phyloP scores from a whole-genome alignment of 1,284 basidiomycete species.

The Microbotryum lychnidis-dioicae region DNA sequence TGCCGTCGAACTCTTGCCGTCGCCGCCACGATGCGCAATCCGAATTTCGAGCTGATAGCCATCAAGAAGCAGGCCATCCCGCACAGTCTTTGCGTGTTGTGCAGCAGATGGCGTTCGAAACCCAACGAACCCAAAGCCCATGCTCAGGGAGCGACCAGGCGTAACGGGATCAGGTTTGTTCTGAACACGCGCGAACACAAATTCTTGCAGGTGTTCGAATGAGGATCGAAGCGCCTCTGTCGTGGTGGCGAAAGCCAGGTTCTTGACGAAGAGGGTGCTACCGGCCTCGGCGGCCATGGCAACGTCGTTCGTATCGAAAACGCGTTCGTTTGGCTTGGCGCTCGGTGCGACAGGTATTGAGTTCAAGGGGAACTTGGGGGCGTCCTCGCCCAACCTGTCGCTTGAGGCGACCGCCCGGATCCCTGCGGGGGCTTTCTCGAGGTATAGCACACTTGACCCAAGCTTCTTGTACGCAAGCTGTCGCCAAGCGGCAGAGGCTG shows the following conservation, averaged over 20 bases:
- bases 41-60: constrained; percentile 76
- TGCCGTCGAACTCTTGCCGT: constrained; percentile 33
- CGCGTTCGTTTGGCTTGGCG: constrained; percentile 41
- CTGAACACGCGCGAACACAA: constrained; percentile 81
- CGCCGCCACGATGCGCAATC: constrained; percentile 73
- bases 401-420: constrained; percentile 47
- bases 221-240: constrained; percentile 60
- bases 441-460: constrained; percentile 80
- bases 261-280: constrained; percentile 89
- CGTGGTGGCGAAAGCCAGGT: constrained; percentile 83
- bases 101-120: constrained; percentile 72
- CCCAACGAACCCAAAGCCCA: constrained; percentile 95
- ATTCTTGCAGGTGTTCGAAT: constrained; percentile 71
- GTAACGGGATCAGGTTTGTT: constrained; percentile 80
- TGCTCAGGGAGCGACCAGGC: constrained; percentile 56
- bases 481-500: constrained; percentile 67
- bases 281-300: constrained; percentile 49
- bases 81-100: constrained; percentile 56
- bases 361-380: constrained; percentile 1
- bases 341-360: not conserved
- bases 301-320: constrained; percentile 45
- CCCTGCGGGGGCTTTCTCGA: constrained; percentile 82
- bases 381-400: constrained; percentile 12
- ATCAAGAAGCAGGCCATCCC: constrained; percentile 64
- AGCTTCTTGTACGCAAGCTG: constrained; percentile 79